These are phyloP conservation scores for Mycena amicta DNA, from an alignment of 768 basidiomycete species.

Conservation along the genomic window DNA sequence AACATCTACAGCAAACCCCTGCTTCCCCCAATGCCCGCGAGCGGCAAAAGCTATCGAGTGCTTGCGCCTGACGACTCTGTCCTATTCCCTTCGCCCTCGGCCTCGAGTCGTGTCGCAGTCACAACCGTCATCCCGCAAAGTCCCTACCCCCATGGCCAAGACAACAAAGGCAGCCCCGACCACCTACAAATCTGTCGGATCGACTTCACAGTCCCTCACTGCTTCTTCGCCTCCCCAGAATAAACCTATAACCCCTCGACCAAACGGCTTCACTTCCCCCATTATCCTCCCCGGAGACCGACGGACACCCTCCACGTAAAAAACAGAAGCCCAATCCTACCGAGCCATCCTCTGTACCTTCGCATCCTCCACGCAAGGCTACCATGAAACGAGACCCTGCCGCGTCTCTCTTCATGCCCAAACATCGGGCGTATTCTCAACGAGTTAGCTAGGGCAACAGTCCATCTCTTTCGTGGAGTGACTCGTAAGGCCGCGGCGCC, in stretches of 20 bases:
- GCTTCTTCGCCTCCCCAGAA: slow-evolving; percentile 11
- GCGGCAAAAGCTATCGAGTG: slow-evolving; percentile 46
- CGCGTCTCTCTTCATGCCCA: slow-evolving; percentile 61
- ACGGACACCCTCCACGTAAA: slow-evolving; percentile 2
- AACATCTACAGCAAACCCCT: slow-evolving; percentile 57
- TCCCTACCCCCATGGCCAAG: slow-evolving; percentile 20
- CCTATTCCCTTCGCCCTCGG: slow-evolving; percentile 36
- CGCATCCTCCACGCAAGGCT: background rate
- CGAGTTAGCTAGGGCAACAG: slow-evolving; percentile 37
- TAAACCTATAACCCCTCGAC: background rate
- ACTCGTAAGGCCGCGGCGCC: too few relatives aligned
- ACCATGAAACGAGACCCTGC: background rate
- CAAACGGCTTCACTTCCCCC: too few relatives aligned
- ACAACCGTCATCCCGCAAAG: slow-evolving; percentile 47
- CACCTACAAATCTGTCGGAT: background rate
- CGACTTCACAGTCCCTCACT: slow-evolving; percentile 3
- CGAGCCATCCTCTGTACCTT: slow-evolving; percentile 13
- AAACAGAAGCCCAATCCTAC: slow-evolving; percentile 11
- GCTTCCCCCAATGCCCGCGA: slow-evolving; percentile 53
- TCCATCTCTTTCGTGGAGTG: too few relatives aligned
- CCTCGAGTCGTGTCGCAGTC: slow-evolving; percentile 52
- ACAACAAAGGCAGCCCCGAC: slow-evolving; percentile 8
- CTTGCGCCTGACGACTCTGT: slow-evolving; percentile 37
- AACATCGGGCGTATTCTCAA: slow-evolving; percentile 67
- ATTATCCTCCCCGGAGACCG: slow-evolving; percentile 3